Evolutionary conservation across 164 flowering plant species (phyloP).

Genomic region (Berberis vulgaris): DNA sequence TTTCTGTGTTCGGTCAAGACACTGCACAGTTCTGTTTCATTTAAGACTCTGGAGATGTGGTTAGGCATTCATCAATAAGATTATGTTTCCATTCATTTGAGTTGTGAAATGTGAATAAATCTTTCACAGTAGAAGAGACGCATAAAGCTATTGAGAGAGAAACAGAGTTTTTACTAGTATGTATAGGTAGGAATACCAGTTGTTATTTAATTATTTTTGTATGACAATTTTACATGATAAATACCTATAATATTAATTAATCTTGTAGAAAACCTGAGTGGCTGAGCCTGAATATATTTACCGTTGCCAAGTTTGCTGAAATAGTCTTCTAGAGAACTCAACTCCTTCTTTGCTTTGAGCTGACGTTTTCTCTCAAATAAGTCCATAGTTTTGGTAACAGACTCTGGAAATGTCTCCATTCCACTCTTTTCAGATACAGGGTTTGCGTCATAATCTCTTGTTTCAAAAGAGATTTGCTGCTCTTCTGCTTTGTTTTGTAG

Average conservation of each 20-base stretch:
- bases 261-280: not conserved
- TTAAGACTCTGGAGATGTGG: too few relatives aligned
- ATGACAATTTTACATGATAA: not conserved
- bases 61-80: too few relatives aligned
- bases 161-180: too few relatives aligned
- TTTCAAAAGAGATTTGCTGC: conserved; percentile 5
- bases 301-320: conserved; percentile 26
- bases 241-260: not conserved
- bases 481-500: conserved; percentile 21
- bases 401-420: conserved; percentile 11
- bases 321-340: conserved; percentile 32
- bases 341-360: conserved; percentile 22
- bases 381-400: conserved; percentile 9
- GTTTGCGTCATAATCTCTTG: not conserved
- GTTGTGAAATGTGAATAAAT: too few relatives aligned
- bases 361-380: conserved; percentile 6
- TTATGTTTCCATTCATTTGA: too few relatives aligned
- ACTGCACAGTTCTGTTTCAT: too few relatives aligned
- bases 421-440: conserved; percentile 2
- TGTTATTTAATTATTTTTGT: too few relatives aligned
- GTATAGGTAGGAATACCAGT: too few relatives aligned
- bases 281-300: not conserved
- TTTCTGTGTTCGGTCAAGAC: too few relatives aligned
- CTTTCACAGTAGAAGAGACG: too few relatives aligned
- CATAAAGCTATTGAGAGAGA: too few relatives aligned